Conservation (phyloP, 352 stramenopile species). For the Phytophthora europaea region DNA sequence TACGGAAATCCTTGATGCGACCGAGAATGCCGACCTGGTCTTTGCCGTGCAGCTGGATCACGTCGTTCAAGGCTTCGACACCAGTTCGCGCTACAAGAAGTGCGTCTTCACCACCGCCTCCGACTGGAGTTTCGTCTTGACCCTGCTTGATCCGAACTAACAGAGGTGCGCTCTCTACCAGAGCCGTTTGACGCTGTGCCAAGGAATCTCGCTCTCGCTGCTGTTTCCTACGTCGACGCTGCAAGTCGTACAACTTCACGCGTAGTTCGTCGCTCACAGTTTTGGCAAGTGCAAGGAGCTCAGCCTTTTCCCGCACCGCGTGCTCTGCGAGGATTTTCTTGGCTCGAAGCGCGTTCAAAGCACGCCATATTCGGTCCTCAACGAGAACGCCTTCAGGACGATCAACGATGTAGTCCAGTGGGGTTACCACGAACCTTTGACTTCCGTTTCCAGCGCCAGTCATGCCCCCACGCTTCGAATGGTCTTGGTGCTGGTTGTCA, state of each 20-base stretch:
- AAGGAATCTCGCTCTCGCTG: conserved; percentile 23
- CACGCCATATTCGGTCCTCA: conserved; percentile 76
- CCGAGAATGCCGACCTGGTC: conserved; percentile 89
- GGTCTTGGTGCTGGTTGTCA: conserved; percentile 47
- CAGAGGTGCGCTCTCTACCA: conserved; percentile 67
- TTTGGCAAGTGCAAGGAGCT: conserved; percentile 60
- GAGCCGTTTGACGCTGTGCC: conserved; percentile 11
- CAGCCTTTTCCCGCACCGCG: conserved; percentile 56
- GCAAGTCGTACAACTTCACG: conserved; percentile 53
- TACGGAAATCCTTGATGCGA: conserved; percentile 95
- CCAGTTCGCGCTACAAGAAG: conserved; percentile 81
- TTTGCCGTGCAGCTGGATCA: conserved; percentile 87
- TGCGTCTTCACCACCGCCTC: conserved; percentile 67
- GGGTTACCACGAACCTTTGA: conserved; percentile 50
- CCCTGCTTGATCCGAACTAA: conserved; percentile 93
- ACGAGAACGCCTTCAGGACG: conserved; percentile 70
- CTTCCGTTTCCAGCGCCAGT: conserved; percentile 3
- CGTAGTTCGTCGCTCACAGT: conserved; percentile 68
- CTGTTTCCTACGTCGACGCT: conserved; percentile 41
- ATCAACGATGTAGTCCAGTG: conserved; percentile 79
- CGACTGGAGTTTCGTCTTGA: conserved; percentile 85
- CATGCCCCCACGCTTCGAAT: conserved; percentile 14
- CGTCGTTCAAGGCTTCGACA: conserved; percentile 90
- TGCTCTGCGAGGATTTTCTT: conserved; percentile 79
- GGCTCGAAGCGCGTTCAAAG: conserved; percentile 65